Percentiles rank a stretch among this genome's conserved stretches.
Conservation (phyloP, 306 rosid species). For the Sechiopsis laciniata region DNA sequence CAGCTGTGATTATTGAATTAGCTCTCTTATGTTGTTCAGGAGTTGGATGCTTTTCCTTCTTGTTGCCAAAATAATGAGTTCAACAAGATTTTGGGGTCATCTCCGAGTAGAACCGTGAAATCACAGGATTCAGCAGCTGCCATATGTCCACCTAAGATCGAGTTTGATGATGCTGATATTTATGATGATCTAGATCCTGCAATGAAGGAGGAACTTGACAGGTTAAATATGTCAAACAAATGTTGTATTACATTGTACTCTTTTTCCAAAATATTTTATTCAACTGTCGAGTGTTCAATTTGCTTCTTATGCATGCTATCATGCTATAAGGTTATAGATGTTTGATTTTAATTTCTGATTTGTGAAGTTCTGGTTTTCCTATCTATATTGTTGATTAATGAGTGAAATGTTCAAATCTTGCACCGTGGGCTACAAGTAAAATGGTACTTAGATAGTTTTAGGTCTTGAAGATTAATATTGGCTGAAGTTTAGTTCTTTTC, state of each 20-base stretch:
- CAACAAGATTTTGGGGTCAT: constrained; percentile 32
- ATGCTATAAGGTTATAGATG: neutral
- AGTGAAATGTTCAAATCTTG: neutral
- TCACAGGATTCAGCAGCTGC: constrained; percentile 42
- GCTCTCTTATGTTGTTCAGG: constrained; percentile 35
- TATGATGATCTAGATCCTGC: constrained; percentile 87
- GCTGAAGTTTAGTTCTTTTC: neutral
- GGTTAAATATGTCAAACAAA: constrained; percentile 32
- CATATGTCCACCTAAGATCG: constrained; percentile 35
- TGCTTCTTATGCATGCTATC: neutral
- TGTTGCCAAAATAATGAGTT: constrained; percentile 38
- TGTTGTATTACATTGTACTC: neutral
- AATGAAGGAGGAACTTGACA: constrained; percentile 80
- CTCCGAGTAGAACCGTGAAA: constrained; percentile 44
- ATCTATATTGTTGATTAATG: neutral
- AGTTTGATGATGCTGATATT: constrained; percentile 54
- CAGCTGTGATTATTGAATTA: constrained; percentile 22
- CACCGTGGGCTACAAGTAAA: neutral
- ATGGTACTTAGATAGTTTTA: neutral
- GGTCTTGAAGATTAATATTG: neutral
- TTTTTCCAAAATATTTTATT: neutral
- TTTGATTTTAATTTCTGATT: constrained; percentile 7
- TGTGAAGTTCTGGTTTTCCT: neutral
- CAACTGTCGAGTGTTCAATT: neutral
- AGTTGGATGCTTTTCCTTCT: constrained; percentile 40